Conservation (phyloP, 2,329 filamentous ascomycete species). For the Coniochaeta sp. region DNA sequence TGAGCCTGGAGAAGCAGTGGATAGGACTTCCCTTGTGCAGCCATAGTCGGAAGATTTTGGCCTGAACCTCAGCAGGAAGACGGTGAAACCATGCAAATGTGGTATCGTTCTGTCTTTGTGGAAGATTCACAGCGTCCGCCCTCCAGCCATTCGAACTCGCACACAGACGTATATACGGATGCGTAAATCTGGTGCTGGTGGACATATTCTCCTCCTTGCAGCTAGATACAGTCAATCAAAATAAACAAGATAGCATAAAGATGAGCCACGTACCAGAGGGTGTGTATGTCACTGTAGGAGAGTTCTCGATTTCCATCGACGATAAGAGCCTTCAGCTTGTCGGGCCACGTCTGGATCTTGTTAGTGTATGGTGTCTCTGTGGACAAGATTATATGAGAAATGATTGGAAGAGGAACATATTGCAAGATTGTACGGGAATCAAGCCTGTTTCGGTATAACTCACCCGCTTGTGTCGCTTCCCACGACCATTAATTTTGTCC, state of each 20-base stretch:
- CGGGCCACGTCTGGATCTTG: background rate
- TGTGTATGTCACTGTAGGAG: background rate
- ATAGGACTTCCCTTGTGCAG: conserved; percentile 25
- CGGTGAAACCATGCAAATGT: conserved; percentile 13
- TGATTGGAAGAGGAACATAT: no score
- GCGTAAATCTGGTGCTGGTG: conserved; percentile 7
- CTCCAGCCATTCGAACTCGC: background rate
- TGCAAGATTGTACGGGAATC: no score
- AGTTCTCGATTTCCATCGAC: background rate
- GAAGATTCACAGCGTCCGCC: background rate
- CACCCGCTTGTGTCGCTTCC: background rate
- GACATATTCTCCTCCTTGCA: conserved; percentile 28
- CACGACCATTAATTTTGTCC: background rate
- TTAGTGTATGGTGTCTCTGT: background rate
- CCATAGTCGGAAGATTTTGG: conserved; percentile 25
- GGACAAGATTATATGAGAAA: background rate
- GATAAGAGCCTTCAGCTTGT: background rate
- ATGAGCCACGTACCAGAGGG: background rate
- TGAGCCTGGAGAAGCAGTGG: conserved; percentile 37
- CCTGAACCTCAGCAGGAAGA: conserved; percentile 21
- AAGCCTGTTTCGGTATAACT: background rate
- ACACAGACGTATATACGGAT: conserved; percentile 18
- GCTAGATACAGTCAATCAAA: background rate
- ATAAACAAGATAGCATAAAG: background rate
- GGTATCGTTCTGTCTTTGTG: background rate